Evolutionary conservation across 2,329 filamentous ascomycete species (phyloP).

Genomic region (Xylariaceae sp.): DNA sequence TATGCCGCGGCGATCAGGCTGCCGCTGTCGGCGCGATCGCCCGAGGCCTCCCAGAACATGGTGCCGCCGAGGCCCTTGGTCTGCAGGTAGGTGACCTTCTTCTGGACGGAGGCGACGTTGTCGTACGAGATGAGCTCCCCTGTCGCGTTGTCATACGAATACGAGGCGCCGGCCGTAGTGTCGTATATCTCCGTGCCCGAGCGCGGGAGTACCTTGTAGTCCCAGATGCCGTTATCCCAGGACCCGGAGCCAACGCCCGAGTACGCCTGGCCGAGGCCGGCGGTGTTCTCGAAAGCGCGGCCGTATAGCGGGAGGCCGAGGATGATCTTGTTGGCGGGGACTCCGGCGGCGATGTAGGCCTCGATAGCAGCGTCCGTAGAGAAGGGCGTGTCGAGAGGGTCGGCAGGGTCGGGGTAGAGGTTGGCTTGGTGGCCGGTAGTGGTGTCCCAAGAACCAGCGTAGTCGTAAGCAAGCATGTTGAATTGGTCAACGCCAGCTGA

Average conservation of each 20-base stretch:
- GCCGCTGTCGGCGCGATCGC: conserved; percentile 64
- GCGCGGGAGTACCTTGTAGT: conserved; percentile 79
- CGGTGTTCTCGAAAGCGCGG: conserved; percentile 67
- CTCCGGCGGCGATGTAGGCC: conserved; percentile 68
- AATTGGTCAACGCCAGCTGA: conserved; percentile 59
- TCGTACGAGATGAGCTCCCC: conserved; percentile 76
- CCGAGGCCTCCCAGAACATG: conserved; percentile 87
- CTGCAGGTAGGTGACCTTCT: conserved; percentile 72
- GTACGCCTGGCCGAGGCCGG: conserved; percentile 70
- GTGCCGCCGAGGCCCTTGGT: conserved; percentile 70
- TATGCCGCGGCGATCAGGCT: conserved; percentile 62
- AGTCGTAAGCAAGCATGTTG: conserved; percentile 78
- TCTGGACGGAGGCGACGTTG: conserved; percentile 63
- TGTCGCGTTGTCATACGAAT: conserved; percentile 68
- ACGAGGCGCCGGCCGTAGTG: conserved; percentile 65
- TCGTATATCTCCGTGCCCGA: conserved; percentile 65
- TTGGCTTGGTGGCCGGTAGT: conserved; percentile 75
- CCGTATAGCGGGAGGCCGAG: conserved; percentile 85
- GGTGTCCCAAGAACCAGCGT: conserved; percentile 71
- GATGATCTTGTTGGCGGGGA: conserved; percentile 71
- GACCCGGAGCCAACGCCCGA: conserved; percentile 69
- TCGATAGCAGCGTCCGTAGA: conserved; percentile 70
- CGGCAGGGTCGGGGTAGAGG: conserved; percentile 61
- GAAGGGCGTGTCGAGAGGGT: conserved; percentile 70
- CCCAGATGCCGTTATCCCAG: conserved; percentile 79